phyloP scores from a whole-genome alignment of 495 filamentous ascomycete genomes.

The Neurospora discreta region DNA sequence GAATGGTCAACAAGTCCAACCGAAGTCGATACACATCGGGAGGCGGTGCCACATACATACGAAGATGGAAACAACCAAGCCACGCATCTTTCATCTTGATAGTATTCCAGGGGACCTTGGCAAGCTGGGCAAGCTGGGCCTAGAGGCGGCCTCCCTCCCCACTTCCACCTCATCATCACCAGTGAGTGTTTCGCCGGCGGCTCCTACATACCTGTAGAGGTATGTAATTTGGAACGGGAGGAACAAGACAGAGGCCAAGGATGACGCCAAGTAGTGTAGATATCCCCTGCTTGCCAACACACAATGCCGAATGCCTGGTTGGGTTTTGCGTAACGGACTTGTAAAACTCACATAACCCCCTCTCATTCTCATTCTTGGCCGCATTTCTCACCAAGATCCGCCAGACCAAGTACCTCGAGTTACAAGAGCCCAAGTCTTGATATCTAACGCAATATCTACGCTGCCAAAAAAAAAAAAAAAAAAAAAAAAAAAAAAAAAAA shows the following conservation, averaged over 20 bases:
- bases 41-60: not conserved
- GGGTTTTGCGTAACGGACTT: no score
- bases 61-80: not conserved
- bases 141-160: not conserved
- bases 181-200: not conserved
- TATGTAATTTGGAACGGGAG: not conserved
- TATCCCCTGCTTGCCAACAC: not conserved
- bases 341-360: no score
- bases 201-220: not conserved
- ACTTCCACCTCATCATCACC: not conserved
- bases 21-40: not conserved
- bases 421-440: no score
- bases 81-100: not conserved
- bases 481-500: no score
- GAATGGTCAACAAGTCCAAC: not conserved
- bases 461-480: no score
- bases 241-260: not conserved
- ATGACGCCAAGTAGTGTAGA: not conserved
- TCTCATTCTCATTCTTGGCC: no score
- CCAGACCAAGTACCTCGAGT: no score
- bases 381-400: no score
- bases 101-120: not conserved
- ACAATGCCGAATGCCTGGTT: not conserved
- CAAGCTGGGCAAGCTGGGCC: not conserved
- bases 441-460: no score